These are phyloP conservation scores for Aspergillus candidus DNA, from an alignment of 2,329 filamentous ascomycete genomes.

Conservation along the genomic window DNA sequence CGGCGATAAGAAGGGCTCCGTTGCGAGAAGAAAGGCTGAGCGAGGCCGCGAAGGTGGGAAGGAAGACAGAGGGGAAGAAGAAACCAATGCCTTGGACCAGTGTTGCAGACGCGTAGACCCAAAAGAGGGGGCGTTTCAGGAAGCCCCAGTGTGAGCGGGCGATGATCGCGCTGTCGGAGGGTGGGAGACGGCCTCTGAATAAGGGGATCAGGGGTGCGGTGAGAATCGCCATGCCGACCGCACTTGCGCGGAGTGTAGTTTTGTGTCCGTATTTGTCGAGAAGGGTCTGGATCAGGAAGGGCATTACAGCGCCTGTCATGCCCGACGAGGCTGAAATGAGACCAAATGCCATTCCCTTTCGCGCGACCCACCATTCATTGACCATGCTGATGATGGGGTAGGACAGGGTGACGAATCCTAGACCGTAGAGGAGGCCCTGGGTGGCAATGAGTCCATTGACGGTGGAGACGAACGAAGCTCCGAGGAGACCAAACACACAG, in stretches of 20 bases:
- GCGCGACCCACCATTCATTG: not conserved
- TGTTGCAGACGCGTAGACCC: slow-evolving; percentile 2
- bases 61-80: slow-evolving; percentile 2
- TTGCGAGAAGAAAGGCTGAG: not conserved
- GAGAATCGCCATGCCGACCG: not conserved
- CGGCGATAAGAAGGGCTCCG: slow-evolving; percentile 1
- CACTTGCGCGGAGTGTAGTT: not conserved
- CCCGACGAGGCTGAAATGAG: not conserved
- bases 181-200: slow-evolving; percentile 2
- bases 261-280: not conserved
- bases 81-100: slow-evolving; percentile 4
- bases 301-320: not conserved
- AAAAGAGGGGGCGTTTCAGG: slow-evolving; percentile 1
- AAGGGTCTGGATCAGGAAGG: not conserved
- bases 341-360: not conserved
- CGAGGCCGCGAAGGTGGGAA: slow-evolving; percentile 1
- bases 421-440: not conserved
- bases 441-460: not conserved
- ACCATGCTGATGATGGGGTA: slow-evolving; percentile 4
- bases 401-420: not conserved
- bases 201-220: not conserved
- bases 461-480: not conserved
- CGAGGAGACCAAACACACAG: not conserved
- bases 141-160: not conserved
- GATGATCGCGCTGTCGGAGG: not conserved